Base-by-base conservation (phyloP, 2,329 filamentous ascomycete species). In the Magnaporthiopsis incrustans region DNA sequence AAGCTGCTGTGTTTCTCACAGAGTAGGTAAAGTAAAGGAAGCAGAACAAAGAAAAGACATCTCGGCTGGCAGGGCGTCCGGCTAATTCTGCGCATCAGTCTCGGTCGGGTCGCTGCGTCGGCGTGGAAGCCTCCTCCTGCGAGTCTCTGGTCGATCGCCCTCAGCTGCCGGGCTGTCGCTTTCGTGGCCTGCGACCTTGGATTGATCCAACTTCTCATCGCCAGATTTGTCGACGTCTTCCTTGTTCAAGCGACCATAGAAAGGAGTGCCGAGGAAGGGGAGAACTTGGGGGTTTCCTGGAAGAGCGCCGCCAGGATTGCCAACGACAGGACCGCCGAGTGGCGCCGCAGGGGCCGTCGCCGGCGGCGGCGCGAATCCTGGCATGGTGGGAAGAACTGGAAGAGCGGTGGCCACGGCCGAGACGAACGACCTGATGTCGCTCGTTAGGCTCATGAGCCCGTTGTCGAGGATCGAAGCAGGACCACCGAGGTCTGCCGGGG, bases 351-450 rank as follows among this genome's bases (percentile, higher is more conserved):
- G 22, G 44, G 44, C 22, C n/a, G 44, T 53, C 22, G n/a, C 8
- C 44, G 44, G 22, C 22, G 44, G 22, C 8, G n/a, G 7, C 8
- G 44, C 44, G 8, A 22, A 22, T n/a, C 44, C 44, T 22, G 44
- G 44, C 44, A 53, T 53, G 44, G 44, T 53, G 44, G 44, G 44
- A 1, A 53, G 44, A 11, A 53, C n/a, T 7, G 44, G 44, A 25
- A 53, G 18, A n/a, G n/a, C 44, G 10, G 44, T 53, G 33, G 63
- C 59, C 25, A 62, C 59, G 12, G 57, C 59, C 2, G 63, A 64
- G 53, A 61, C 60, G 12, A 64, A 44, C 22, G 64, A 65, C 11
- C 59, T 30, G 30, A 64, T 33, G 35, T 64, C 53, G 22, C 64
- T 62, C 35, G 53, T 50, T 56, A 63, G n/a, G 50, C 61, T 63